Evolutionary conservation across 768 basidiomycete genomes (phyloP).

Genomic region (Lyophyllum atratum): DNA sequence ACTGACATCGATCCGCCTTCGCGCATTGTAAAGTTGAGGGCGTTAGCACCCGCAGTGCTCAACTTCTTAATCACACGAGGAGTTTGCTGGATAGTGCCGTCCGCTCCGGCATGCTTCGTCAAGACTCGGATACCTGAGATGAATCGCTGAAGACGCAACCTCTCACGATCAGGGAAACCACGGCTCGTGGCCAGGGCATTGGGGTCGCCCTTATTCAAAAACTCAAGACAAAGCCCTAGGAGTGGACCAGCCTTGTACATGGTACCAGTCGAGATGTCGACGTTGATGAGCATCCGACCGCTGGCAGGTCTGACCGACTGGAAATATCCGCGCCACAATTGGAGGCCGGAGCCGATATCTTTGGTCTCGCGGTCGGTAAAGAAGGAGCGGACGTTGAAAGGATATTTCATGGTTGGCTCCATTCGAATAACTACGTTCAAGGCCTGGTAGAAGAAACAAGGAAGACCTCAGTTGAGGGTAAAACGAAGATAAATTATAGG

Average conservation of each 20-base stretch:
- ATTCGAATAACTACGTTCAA: constrained; percentile 73
- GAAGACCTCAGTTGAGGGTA: neutral
- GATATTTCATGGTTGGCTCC: constrained; percentile 65
- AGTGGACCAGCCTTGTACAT: constrained; percentile 69
- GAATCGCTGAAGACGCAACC: constrained; percentile 56
- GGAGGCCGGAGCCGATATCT: constrained; percentile 50
- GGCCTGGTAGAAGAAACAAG: constrained; percentile 38
- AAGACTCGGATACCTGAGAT: constrained; percentile 52
- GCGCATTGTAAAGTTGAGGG: constrained; percentile 55
- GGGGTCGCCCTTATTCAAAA: constrained; percentile 36
- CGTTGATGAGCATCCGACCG: constrained; percentile 60
- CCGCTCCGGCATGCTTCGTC: constrained; percentile 38
- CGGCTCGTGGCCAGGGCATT: constrained; percentile 40
- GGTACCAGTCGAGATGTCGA: constrained; percentile 71
- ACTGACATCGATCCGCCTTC: constrained; percentile 60
- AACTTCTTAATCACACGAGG: constrained; percentile 67
- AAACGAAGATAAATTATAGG: neutral
- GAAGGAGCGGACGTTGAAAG: constrained; percentile 74
- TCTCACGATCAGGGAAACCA: constrained; percentile 56
- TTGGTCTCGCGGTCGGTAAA: constrained; percentile 61
- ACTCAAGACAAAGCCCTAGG: constrained; percentile 53
- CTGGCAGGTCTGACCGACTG: constrained; percentile 69
- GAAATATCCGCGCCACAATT: constrained; percentile 75
- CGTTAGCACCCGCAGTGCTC: constrained; percentile 51
- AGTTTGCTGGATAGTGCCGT: constrained; percentile 30